Evolutionary conservation across 1,284 basidiomycete genomes (phyloP), one percentile per base, ranked within the genome.

Genomic region (Sporisorium exsertum): DNA sequence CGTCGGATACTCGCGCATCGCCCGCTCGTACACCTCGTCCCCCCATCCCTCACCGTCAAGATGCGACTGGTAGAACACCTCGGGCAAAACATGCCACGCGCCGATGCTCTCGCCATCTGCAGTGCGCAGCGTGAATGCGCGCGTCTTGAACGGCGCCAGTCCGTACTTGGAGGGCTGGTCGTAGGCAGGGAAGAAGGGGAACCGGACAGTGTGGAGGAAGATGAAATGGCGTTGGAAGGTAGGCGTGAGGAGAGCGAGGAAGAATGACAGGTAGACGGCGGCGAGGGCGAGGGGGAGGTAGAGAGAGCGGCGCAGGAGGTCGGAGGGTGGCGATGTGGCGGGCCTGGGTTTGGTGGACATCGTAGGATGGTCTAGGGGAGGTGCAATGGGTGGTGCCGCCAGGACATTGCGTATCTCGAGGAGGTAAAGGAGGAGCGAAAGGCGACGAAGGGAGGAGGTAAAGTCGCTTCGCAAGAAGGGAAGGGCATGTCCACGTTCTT

Each of bases 81-180:
- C 91, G 1, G 92, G 91, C 51, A 97, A 88, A 33, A 94, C 87
- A 85, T 96, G 94, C 95, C 95, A 98, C 9, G 92, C 92, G 7
- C 95, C 95, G 32, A 97, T 86, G 0, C 88, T 89, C 68, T 92
- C 89, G 52, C 93, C 92, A 82, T 97, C 95, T 0, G 89, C 81
- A 0, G 94, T 94, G 12, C 87, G 84, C 5, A 97, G 86, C 56
- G 89, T 86, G 26, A 95, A 81, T 79, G 95, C 93, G 43, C 91
- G 86, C 0, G 93, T 91, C 82, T 94, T 95, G 78, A 90, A 91
- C 1, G 93, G 93, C 92, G 79, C 79, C 32, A 77, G 43, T 0
- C 73, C 71, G 35, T 78, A 79, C 9, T 55, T 43, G 4, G 58
- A 33, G 7, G 75, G 78, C 12, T 49, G 24, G n/a, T 29, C 2